Evolutionary conservation across 2,329 filamentous ascomycete species (phyloP).

Genomic region (Hypoxylon sp.): DNA sequence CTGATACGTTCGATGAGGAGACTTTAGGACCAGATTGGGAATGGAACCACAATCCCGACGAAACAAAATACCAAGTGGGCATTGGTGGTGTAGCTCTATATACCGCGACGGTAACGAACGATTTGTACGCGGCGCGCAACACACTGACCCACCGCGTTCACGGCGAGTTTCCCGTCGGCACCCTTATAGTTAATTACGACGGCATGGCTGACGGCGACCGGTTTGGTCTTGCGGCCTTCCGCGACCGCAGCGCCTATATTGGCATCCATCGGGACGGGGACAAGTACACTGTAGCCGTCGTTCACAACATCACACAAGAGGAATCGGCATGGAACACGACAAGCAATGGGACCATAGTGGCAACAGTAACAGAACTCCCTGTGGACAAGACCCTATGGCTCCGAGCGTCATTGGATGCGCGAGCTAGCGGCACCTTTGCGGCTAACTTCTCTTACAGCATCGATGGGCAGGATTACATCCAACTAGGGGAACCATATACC

Average conservation of each 20-base stretch:
- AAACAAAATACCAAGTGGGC: conserved; percentile 59
- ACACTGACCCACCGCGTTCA: conserved; percentile 64
- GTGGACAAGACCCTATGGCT: conserved; percentile 57
- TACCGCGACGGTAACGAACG: conserved; percentile 67
- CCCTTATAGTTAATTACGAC: conserved; percentile 65
- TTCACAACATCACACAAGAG: conserved; percentile 59
- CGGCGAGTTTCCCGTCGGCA: conserved; percentile 64
- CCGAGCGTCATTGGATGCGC: conserved; percentile 57
- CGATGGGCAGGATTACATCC: conserved; percentile 59
- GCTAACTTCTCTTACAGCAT: conserved; percentile 61
- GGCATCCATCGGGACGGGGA: conserved; percentile 61
- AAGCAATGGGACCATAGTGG: conserved; percentile 52
- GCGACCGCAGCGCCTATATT: conserved; percentile 68
- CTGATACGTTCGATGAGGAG: conserved; percentile 62
- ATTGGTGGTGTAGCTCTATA: conserved; percentile 62
- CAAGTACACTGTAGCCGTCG: conserved; percentile 53
- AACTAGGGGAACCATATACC: conserved; percentile 54
- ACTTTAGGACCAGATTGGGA: conserved; percentile 66
- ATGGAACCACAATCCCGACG: conserved; percentile 75
- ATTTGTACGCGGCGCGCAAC: conserved; percentile 64
- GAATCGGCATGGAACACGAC: conserved; percentile 51
- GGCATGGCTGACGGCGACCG: conserved; percentile 67
- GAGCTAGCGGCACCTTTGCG: conserved; percentile 50
- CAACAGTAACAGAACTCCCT: conserved; percentile 50
- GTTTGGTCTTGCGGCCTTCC: conserved; percentile 67